A percentile compares a stretch with the other conserved stretches of the same genome.
These are phyloP conservation scores for Penicillium paradoxum DNA, from an alignment of 495 filamentous ascomycete species.

Conservation along the genomic window DNA sequence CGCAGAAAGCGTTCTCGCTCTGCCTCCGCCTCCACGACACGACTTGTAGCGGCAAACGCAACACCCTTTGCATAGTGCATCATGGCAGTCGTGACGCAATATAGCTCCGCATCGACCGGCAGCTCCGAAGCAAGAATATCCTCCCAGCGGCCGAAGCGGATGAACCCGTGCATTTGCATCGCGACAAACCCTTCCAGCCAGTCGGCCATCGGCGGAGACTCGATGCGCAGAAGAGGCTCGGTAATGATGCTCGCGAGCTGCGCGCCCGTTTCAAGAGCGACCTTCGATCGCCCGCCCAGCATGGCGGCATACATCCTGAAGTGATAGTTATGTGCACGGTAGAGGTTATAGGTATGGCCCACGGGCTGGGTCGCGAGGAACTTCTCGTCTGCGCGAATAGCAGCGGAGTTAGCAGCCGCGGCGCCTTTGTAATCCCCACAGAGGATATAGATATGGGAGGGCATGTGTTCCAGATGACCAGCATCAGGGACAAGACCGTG, in stretches of 20 bases:
- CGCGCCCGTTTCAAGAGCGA: constrained; percentile 51
- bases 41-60: constrained; percentile 51
- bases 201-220: constrained; percentile 66
- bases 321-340: constrained; percentile 62
- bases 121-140: constrained; percentile 48
- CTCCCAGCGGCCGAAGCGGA: constrained; percentile 63
- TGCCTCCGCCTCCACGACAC: constrained; percentile 42
- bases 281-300: constrained; percentile 55
- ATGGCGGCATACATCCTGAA: constrained; percentile 68
- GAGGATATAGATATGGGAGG: constrained; percentile 62
- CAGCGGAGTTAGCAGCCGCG: constrained; percentile 56
- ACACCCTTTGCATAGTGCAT: constrained; percentile 60
- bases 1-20: constrained; percentile 42
- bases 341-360: constrained; percentile 64
- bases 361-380: constrained; percentile 48
- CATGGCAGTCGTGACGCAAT: constrained; percentile 60
- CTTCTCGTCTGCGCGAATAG: constrained; percentile 57
- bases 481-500: constrained; percentile 59
- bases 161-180: constrained; percentile 57
- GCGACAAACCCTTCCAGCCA: constrained; percentile 64
- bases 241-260: constrained; percentile 51
- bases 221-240: constrained; percentile 53
- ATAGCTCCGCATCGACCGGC: constrained; percentile 49
- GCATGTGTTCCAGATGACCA: constrained; percentile 72
- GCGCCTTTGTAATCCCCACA: constrained; percentile 61